phyloP scores from a whole-genome alignment of 768 basidiomycete genomes.

The Cystofilobasidium bisporidii region DNA sequence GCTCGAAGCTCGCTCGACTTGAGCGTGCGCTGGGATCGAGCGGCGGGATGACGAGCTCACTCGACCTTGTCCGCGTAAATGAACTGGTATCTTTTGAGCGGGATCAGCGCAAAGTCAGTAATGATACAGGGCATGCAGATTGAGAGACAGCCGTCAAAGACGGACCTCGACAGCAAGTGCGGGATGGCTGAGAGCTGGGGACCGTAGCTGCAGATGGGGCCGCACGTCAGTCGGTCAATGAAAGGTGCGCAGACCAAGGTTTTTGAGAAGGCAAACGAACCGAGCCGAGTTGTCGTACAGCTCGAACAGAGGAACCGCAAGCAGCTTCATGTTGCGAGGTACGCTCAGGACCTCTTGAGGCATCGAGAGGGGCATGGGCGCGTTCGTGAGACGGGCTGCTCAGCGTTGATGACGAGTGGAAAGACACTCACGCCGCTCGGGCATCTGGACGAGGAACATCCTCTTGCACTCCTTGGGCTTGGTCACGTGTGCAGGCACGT shows the following conservation, averaged over 20 bases:
- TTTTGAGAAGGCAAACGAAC: conserved; percentile 37
- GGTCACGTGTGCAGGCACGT: conserved; percentile 87
- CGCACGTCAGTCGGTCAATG: too few relatives aligned
- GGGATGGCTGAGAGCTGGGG: conserved; percentile 92
- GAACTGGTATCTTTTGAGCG: conserved; percentile 16
- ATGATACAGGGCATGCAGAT: too few relatives aligned
- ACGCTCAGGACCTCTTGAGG: conserved; percentile 81
- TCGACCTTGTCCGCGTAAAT: not conserved
- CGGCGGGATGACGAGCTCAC: conserved; percentile 2
- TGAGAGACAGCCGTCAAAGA: not conserved
- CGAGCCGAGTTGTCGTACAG: conserved; percentile 94
- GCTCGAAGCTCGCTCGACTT: too few relatives aligned
- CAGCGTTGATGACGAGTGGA: not conserved
- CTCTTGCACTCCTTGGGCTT: conserved; percentile 99
- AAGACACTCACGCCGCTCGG: conserved; percentile 74
- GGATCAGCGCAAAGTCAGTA: too few relatives aligned
- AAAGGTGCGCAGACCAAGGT: not conserved
- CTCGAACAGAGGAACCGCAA: conserved; percentile 67
- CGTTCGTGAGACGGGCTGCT: not conserved
- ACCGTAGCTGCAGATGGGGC: conserved; percentile 53
- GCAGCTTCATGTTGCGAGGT: conserved; percentile 95
- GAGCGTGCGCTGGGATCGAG: too few relatives aligned
- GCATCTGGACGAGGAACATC: conserved; percentile 88
- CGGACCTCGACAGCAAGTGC: conserved; percentile 51
- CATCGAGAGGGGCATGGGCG: not conserved